Evolutionary conservation across 768 basidiomycete species (phyloP), one percentile per base, ranked within the genome.

Genomic region (Coprinellus aureogranulatus): DNA sequence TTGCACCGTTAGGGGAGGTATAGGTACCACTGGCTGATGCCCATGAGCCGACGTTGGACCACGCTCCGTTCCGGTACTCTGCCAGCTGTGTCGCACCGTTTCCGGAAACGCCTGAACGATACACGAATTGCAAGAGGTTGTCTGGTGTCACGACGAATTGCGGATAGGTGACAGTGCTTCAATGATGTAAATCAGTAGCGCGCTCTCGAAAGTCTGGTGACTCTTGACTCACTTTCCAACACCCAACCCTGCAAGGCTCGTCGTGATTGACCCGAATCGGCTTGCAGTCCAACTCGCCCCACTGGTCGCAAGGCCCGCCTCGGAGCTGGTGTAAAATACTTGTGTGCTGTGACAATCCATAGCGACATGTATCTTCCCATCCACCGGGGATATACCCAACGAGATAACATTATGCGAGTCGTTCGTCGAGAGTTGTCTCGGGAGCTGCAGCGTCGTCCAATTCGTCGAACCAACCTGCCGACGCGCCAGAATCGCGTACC

Each of bases 21-120:
- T 80, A 80, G 0, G 73, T 75, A 50, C 76, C 77, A 26, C 72
- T 69, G 0, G 73, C 73, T 10, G 76, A 72, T 12, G 79, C 77
- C 79, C 79, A 80, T 14, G 74, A 76, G 4, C 79, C 79, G 23
- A 79, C 74, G 61, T 75, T 78, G 8, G 66, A 70, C 77, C 79
- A 80, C 8, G 65, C 62, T 3, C 75, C 76, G 22, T 62, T 65
- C 23, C 65, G 71, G 60, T 78, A 80, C 62, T 80, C 77, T 23
- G 79, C 77, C 18, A 80, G 69, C 57, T 80, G 79, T 11, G 75
- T 78, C 14, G 74, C 76, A 4, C 79, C 79, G 37, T 80, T 74
- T 0, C 77, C 79, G 47, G 79, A 79, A 9, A 80, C 69, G 6
- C 77, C 79, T 31, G 77, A 71, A 16, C 79, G 76, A 63, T 74